These are phyloP conservation scores for Porphyrellus cyaneotinctus DNA, from an alignment of 768 basidiomycete species.

Conservation along the genomic window DNA sequence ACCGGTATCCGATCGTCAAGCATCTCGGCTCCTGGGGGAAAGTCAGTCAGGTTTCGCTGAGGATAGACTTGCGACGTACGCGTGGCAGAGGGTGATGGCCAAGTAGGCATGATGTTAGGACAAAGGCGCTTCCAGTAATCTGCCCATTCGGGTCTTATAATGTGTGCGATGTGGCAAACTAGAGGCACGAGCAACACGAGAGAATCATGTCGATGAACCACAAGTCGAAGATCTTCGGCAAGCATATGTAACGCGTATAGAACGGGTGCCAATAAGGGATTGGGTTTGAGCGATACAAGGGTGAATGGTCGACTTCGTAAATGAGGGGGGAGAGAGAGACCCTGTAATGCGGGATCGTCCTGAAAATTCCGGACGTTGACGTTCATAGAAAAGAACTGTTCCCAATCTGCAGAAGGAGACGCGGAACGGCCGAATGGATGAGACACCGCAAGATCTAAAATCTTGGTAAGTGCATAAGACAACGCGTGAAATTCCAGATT, in stretches of 20 bases:
- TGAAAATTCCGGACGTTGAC: conserved; percentile 44
- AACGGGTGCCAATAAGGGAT: conserved; percentile 50
- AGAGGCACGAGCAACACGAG: conserved; percentile 57
- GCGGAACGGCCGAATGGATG: conserved; percentile 13
- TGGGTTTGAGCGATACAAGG: conserved; percentile 31
- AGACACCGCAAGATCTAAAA: conserved; percentile 41
- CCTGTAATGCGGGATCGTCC: conserved; percentile 56
- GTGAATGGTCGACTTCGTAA: conserved; percentile 26
- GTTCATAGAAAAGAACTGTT: conserved; percentile 39
- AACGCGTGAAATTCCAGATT: conserved; percentile 59
- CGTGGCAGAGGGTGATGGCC: conserved; percentile 49
- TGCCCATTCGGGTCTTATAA: conserved; percentile 79
- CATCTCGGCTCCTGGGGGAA: conserved; percentile 37
- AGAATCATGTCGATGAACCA: conserved; percentile 50
- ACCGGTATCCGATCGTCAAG: conserved; percentile 70
- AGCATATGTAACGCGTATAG: conserved; percentile 77
- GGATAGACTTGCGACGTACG: conserved; percentile 9
- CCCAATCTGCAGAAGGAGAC: conserved; percentile 41
- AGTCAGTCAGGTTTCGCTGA: conserved; percentile 7
- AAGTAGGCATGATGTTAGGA: conserved; percentile 55
- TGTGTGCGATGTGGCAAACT: conserved; percentile 57
- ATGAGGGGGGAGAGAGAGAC: conserved; percentile 37
- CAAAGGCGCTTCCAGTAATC: conserved; percentile 89
- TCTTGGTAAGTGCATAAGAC: conserved; percentile 44
- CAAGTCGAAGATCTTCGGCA: conserved; percentile 64